Conservation (phyloP, 352 stramenopile genomes). For the Achlya hypogyna region DNA sequence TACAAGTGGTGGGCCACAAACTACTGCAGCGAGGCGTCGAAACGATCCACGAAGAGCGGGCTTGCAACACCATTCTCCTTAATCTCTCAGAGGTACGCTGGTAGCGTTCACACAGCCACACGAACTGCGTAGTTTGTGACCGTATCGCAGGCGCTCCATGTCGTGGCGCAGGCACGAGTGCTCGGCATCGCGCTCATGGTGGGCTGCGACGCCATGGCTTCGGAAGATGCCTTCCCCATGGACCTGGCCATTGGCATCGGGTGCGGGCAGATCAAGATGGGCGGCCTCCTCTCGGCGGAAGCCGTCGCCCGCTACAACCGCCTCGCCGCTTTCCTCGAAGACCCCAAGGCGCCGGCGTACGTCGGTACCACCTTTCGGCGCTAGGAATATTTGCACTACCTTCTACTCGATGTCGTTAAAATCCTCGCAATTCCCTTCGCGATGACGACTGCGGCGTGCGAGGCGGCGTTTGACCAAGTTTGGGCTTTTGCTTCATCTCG, state of each 20-base stretch:
- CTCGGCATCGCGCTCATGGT: conserved; percentile 48
- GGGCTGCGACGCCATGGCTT: conserved; percentile 26
- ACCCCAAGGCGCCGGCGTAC: conserved; percentile 37
- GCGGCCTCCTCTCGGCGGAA: conserved; percentile 35
- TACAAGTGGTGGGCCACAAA: conserved; percentile 39
- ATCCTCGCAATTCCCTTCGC: background rate
- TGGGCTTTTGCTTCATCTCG: background rate
- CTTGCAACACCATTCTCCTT: conserved; percentile 51
- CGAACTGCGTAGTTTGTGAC: conserved; percentile 34
- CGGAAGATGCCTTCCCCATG: conserved; percentile 29
- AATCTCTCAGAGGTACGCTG: conserved; percentile 22
- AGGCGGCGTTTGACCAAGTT: background rate
- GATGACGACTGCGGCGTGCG: conserved; percentile 1
- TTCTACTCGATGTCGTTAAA: background rate
- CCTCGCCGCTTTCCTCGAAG: conserved; percentile 35
- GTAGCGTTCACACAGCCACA: background rate
- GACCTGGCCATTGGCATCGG: conserved; percentile 43
- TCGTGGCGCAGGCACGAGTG: conserved; percentile 35
- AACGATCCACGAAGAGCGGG: conserved; percentile 37
- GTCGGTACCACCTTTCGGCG: conserved; percentile 27
- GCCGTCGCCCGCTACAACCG: conserved; percentile 50
- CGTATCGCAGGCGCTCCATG: conserved; percentile 34
- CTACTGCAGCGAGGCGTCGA: conserved; percentile 37
- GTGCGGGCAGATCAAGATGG: conserved; percentile 64
- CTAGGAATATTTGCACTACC: conserved; percentile 13